Evolutionary conservation across 441 rosid species (phyloP), one percentile per base, ranked within the genome.

Genomic region (Populus hybrid): DNA sequence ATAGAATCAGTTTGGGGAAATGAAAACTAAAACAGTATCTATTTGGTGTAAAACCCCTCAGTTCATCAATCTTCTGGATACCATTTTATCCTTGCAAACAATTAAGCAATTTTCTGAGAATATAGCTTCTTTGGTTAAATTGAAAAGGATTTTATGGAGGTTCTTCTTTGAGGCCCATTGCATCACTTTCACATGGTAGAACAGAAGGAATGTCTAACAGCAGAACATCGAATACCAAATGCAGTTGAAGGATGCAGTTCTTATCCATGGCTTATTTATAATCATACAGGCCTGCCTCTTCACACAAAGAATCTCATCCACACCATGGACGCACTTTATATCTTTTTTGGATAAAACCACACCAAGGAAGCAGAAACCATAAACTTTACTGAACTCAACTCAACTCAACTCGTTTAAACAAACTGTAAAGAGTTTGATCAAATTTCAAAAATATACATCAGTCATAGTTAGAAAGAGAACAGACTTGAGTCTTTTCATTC

Each of bases 401-500:
- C 18, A n/a, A 67, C 8, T 28, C 30, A 16, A 24, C 24, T 24
- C 24, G 24, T 30, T 16, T 30, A 12, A 2, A 30, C 70, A 67
- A 20, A 67, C 42, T 38, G 42, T 28, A 14, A 28, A 24, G 30
- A 30, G 18, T 26, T 11, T 67, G 30, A 20, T 26, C 9, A 28
- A 28, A 14, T 34, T 26, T 28, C 70, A 67, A 6, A 67, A 21
- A 12, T 28, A 67, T 67, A 14, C 36, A 18, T 30, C 34, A 30
- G 21, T 10, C n/a, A 67, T 11, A 67, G 36, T 14, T 67, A 6
- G 38, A 16, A 34, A 26, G 69, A 66, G 69, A 66, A 26, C 42
- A 66, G 69, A 65, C 34, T 14, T 9, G 2, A 67, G 59, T 70
- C 73, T 70, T 70, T 70, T 57, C 61, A 21, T 70, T 38, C 59